Evolutionary conservation across 192 early-diverging fungal species (phyloP).

Genomic region (Backusella luteola): DNA sequence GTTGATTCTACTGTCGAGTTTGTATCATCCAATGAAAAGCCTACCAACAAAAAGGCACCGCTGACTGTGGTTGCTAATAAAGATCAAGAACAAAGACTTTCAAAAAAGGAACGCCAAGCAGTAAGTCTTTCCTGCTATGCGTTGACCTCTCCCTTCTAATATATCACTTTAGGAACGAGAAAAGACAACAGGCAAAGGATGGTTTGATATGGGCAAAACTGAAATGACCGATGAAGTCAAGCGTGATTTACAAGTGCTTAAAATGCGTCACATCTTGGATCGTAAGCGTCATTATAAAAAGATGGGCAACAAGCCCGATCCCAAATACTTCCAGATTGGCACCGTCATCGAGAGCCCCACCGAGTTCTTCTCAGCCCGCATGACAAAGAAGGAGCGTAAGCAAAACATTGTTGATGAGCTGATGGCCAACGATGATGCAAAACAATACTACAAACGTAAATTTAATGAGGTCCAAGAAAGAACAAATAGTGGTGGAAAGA

Average conservation of each 20-base stretch:
- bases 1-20: conserved; percentile 27
- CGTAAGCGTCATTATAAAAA: conserved; percentile 92
- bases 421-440: conserved; percentile 69
- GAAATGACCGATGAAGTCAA: conserved; percentile 87
- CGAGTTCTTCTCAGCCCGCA: conserved; percentile 86
- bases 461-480: conserved; percentile 72
- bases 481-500: conserved; percentile 52
- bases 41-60: conserved; percentile 19
- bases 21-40: conserved; percentile 21
- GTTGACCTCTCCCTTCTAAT: not conserved
- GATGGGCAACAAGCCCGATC: conserved; percentile 60
- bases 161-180: conserved; percentile 13
- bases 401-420: conserved; percentile 87
- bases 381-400: conserved; percentile 83
- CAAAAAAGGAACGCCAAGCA: conserved; percentile 41
- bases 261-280: conserved; percentile 84
- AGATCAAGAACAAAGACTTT: conserved; percentile 31
- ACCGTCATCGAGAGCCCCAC: conserved; percentile 85
- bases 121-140: conserved; percentile 8
- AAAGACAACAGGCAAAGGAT: conserved; percentile 48
- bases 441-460: conserved; percentile 87
- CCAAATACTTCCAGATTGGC: conserved; percentile 96
- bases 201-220: conserved; percentile 90
- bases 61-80: conserved; percentile 34
- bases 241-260: conserved; percentile 85